Evolutionary conservation across 179 eudicot genomes (phyloP).

Genomic region (Beta corolliflora): DNA sequence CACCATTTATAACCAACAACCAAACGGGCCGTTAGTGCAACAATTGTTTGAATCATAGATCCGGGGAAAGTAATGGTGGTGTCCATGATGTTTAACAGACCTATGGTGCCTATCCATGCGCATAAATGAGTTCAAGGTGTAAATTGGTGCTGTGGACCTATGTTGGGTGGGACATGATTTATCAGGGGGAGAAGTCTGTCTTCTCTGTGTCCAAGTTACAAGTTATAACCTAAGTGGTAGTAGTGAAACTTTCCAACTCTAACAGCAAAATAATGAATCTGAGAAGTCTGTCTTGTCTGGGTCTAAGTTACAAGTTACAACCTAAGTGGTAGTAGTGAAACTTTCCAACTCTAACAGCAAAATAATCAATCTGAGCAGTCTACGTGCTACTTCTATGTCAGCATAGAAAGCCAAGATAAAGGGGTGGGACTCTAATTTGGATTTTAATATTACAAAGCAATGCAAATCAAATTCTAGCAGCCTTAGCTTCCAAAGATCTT

Average conservation of each 20-base stretch:
- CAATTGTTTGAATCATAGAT: neutral
- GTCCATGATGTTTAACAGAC: too few relatives aligned
- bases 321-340: neutral
- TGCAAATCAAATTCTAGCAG: too few relatives aligned
- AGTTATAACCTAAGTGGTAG: neutral
- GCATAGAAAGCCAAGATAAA: neutral
- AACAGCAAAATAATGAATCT: neutral
- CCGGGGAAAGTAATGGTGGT: neutral
- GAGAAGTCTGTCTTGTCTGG: neutral
- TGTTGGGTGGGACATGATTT: neutral
- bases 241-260: neutral
- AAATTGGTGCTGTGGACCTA: neutral
- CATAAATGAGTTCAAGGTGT: neutral
- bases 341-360: neutral
- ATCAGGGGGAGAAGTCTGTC: neutral
- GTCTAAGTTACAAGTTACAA: neutral
- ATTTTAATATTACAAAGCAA: too few relatives aligned
- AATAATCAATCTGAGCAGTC: neutral
- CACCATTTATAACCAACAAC: too few relatives aligned
- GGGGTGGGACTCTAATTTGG: too few relatives aligned
- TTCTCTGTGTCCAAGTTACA: neutral
- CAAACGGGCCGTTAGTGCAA: too few relatives aligned
- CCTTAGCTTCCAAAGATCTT: too few relatives aligned
- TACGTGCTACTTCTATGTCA: neutral
- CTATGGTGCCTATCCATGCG: neutral